A percentile compares a stretch with the other conserved stretches of the same genome.
Conservation (phyloP, 345 rosid genomes). For the Pugionium cornutum region DNA sequence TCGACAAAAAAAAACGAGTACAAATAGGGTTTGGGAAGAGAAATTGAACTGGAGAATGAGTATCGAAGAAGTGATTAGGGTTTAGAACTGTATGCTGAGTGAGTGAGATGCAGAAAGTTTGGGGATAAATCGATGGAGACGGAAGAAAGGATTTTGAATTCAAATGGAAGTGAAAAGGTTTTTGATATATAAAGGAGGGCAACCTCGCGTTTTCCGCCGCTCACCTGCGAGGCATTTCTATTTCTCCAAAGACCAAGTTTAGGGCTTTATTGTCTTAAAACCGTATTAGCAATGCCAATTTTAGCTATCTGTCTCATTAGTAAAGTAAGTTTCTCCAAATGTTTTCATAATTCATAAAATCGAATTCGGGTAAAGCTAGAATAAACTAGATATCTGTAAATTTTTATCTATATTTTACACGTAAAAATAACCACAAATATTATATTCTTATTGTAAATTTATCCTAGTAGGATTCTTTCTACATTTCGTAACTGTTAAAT, state of each 20-base stretch:
- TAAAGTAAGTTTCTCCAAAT: neutral
- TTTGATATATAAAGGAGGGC: slow-evolving; percentile 38
- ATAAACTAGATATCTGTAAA: no score
- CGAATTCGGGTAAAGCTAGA: no score
- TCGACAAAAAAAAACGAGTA: neutral
- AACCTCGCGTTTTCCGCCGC: slow-evolving; percentile 41
- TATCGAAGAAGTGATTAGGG: slow-evolving; percentile 17
- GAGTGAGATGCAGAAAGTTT: slow-evolving; percentile 29
- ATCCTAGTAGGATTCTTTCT: no score
- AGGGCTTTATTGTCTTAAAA: slow-evolving; percentile 21
- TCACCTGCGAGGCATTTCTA: slow-evolving; percentile 34
- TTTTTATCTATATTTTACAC: no score
- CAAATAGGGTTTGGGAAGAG: neutral
- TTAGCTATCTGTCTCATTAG: neutral
- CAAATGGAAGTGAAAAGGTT: slow-evolving; percentile 26
- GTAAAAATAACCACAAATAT: no score
- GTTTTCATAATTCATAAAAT: no score
- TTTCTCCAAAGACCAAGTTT: slow-evolving; percentile 15
- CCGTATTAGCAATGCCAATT: neutral
- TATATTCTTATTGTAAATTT: no score
- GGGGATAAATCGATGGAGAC: slow-evolving; percentile 25
- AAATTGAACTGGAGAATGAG: slow-evolving; percentile 8
- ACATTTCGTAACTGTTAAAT: no score
- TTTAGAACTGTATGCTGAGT: slow-evolving; percentile 19
- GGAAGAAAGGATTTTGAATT: slow-evolving; percentile 36